Evolutionary conservation across 345 rosid species (phyloP), one percentile per base, ranked within the genome.

Genomic region (Salix suchowensis): DNA sequence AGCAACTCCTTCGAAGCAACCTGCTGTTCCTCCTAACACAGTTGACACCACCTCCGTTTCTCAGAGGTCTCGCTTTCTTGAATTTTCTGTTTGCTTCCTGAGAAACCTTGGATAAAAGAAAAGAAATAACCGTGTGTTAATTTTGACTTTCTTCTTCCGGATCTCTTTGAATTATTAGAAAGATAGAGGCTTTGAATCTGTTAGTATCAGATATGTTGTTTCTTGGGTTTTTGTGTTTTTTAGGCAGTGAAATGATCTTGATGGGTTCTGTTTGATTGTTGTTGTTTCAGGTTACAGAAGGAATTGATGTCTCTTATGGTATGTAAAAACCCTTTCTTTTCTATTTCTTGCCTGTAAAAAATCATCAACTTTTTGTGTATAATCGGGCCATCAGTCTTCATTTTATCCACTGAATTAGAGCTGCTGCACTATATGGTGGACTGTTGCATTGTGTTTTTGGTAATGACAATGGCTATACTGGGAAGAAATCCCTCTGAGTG

Each of bases 31-130:
- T 36, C 76, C 85, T 16, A 81, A 68, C 72, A 62, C 80, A 55
- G 84, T 80, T 50, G 91, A 89, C 73, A 81, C 87, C 52, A 70
- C 86, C 52, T 83, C 92, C 58, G 92, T 89, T 74, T 70, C 90
- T 61, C 88, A 86, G 71, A 84, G 92, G 92, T 54, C 8, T 65
- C 50, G 2, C 37, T 68, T 19, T 71, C 52, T 30, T 67, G 7
- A 13, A 42, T 23, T 75, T 50, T 67, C n/a, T 30, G 34, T 39
- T 70, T 74, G 74, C 60, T 60, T 44, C 19, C 72, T 18, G 5
- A 18, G 74, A 46, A 70, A 69, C 42, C 1, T 6, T 21, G 3
- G 21, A 24, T 26, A 52, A 39, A 24, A 15, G 48, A 13, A 44
- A n/a, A 55, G 62, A n/a, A 58, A 55, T n/a, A 23, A 26, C 15